A percentile compares a stretch with the other conserved stretches of the same genome.
Evolutionary conservation across 768 basidiomycete genomes (phyloP).

Genomic region (Auricularia cornea): DNA sequence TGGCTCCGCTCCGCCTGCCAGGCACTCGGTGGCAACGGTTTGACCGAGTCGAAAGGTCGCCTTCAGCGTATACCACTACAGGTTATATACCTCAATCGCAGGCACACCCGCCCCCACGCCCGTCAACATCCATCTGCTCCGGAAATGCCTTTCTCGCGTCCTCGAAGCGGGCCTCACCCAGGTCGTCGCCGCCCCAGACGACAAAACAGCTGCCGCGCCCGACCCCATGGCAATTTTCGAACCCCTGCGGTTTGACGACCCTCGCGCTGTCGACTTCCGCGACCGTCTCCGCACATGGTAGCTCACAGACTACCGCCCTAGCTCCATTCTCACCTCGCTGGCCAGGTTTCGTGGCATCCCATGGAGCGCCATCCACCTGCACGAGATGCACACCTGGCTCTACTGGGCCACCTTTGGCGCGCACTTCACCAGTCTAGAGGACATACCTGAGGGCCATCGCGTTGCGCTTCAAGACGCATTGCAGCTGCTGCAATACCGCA

Average conservation of each 20-base stretch:
- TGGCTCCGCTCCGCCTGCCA: background rate
- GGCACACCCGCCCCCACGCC: slow-evolving; percentile 36
- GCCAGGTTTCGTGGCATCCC: slow-evolving; percentile 71
- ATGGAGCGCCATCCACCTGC: slow-evolving; percentile 60
- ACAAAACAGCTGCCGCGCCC: slow-evolving; percentile 41
- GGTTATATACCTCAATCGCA: slow-evolving; percentile 41
- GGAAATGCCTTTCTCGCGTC: slow-evolving; percentile 49
- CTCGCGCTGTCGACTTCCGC: slow-evolving; percentile 65
- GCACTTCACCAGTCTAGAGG: slow-evolving; percentile 43
- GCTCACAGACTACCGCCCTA: too few relatives aligned
- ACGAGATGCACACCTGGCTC: slow-evolving; percentile 65
- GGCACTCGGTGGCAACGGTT: too few relatives aligned
- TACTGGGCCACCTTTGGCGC: slow-evolving; percentile 78
- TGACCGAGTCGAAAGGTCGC: slow-evolving; percentile 38
- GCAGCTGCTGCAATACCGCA: slow-evolving; percentile 57
- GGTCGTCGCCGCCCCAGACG: slow-evolving; percentile 16
- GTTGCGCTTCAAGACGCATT: slow-evolving; percentile 52
- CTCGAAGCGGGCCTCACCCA: slow-evolving; percentile 56
- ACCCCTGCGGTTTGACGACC: slow-evolving; percentile 53
- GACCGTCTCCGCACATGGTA: slow-evolving; percentile 54
- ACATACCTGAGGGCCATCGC: slow-evolving; percentile 38
- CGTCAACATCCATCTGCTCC: slow-evolving; percentile 48
- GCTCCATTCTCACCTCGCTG: too few relatives aligned
- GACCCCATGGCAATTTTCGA: slow-evolving; percentile 37
- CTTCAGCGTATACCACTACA: slow-evolving; percentile 59